Percentiles rank a stretch among this genome's conserved stretches.
These are phyloP conservation scores for Colletotrichum destructivum DNA, from an alignment of 2,329 filamentous ascomycete species.

Conservation along the genomic window DNA sequence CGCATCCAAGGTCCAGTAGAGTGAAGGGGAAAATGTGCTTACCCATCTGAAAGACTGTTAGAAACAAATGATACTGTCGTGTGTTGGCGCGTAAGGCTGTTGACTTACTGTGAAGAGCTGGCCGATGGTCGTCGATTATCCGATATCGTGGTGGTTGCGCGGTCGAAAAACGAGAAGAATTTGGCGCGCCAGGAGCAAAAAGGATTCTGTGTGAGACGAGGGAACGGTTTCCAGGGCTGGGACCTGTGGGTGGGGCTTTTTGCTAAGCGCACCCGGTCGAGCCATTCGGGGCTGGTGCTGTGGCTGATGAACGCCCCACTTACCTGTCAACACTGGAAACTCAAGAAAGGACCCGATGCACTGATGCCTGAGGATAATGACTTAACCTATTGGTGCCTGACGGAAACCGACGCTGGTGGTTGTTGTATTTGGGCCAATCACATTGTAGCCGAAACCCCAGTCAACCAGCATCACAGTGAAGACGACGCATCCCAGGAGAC, in stretches of 20 bases:
- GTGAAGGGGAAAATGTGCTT: conserved; percentile 57
- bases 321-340: background rate
- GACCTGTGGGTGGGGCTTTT: conserved; percentile 22
- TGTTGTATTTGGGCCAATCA: conserved; percentile 25
- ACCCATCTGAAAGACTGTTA: conserved; percentile 71
- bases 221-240: conserved; percentile 18
- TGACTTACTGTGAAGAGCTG: conserved; percentile 44
- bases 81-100: conserved; percentile 1
- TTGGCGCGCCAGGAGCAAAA: conserved; percentile 29
- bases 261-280: conserved; percentile 30
- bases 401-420: conserved; percentile 2
- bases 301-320: conserved; percentile 13
- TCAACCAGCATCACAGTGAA: conserved; percentile 21
- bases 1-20: conserved; percentile 18
- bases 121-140: conserved; percentile 43
- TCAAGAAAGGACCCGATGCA: background rate
- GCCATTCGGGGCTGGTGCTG: conserved; percentile 13
- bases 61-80: conserved; percentile 45
- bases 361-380: conserved; percentile 2
- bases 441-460: background rate
- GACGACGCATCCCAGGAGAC: conserved; percentile 16
- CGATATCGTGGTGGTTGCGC: conserved; percentile 43
- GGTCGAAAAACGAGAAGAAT: conserved; percentile 36
- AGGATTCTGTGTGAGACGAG: conserved; percentile 22
- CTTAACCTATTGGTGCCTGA: background rate